Conservation (phyloP, 2,329 filamentous ascomycete genomes). For the Arthrinium puccinioides region DNA sequence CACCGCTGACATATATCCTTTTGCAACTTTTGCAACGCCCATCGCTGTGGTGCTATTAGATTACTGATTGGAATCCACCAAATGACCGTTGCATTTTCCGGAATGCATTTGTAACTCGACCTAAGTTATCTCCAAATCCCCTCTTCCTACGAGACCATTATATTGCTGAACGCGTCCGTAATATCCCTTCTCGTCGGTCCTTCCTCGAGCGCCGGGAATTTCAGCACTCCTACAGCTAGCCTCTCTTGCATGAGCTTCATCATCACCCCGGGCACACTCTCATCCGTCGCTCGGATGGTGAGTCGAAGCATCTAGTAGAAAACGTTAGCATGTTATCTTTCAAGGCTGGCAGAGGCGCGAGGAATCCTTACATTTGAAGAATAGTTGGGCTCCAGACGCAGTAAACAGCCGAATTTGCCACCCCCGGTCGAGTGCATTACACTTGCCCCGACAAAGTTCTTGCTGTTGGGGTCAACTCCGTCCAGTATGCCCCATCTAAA, state of each 20-base stretch:
- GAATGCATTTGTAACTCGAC: too few relatives aligned
- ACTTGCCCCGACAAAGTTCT: slow-evolving; percentile 89
- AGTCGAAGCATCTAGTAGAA: slow-evolving; percentile 78
- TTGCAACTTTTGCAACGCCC: not conserved
- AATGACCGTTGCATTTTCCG: too few relatives aligned
- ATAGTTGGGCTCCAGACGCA: slow-evolving; percentile 93
- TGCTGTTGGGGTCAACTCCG: slow-evolving; percentile 82
- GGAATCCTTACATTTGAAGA: slow-evolving; percentile 65
- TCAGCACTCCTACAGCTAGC: slow-evolving; percentile 49
- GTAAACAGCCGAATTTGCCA: slow-evolving; percentile 88
- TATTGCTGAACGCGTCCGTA: slow-evolving; percentile 46
- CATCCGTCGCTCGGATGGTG: slow-evolving; percentile 90
- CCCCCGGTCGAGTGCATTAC: slow-evolving; percentile 74
- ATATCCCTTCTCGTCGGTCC: slow-evolving; percentile 42
- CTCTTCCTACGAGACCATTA: slow-evolving; percentile 42
- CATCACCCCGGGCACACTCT: slow-evolving; percentile 72
- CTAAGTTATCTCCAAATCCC: too few relatives aligned
- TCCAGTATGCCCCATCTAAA: slow-evolving; percentile 86
- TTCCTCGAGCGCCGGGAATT: slow-evolving; percentile 29
- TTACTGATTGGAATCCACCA: too few relatives aligned
- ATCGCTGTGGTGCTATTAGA: slow-evolving; percentile 3
- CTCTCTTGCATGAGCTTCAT: slow-evolving; percentile 84
- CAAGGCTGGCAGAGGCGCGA: not conserved
- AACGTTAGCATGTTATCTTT: slow-evolving; percentile 14
- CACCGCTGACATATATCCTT: not conserved